A percentile compares a stretch with the other conserved stretches of the same genome.
phyloP scores from a whole-genome alignment of 2,329 filamentous ascomycete species.

The Ceratocystis eucalypticola region DNA sequence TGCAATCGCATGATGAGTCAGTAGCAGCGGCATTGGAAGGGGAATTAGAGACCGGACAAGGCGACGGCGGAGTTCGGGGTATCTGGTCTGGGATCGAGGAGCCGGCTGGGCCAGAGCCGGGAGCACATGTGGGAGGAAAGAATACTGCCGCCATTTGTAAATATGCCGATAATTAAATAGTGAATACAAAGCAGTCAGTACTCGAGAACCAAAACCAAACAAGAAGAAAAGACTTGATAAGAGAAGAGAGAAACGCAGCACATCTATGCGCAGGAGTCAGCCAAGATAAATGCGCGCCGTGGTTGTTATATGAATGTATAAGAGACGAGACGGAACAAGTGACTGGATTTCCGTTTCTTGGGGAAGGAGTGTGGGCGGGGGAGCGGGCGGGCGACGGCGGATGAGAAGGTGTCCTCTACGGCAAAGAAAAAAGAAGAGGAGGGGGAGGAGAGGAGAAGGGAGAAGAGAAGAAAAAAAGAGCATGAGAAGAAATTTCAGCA shows the following conservation, averaged over 20 bases:
- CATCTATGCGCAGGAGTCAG: not conserved
- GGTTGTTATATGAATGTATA: not conserved
- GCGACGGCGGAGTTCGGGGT: not conserved
- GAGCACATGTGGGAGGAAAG: not conserved
- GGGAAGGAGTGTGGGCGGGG: not conserved
- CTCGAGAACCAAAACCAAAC: not conserved
- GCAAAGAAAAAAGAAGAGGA: not conserved
- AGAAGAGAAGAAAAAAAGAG: not conserved
- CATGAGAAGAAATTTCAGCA: not conserved
- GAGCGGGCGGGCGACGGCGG: not conserved
- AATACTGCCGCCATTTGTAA: conserved; percentile 14
- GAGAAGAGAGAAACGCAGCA: not conserved
- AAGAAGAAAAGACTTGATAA: not conserved
- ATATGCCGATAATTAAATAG: conserved; percentile 4
- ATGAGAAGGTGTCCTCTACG: not conserved
- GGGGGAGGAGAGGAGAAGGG: not conserved
- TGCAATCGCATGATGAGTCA: not conserved
- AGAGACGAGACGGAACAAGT: not conserved
- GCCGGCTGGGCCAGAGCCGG: not conserved
- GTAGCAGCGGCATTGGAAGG: not conserved
- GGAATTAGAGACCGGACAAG: not conserved
- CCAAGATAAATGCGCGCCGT: not conserved
- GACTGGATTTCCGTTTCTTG: conserved; percentile 2
- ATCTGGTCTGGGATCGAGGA: not conserved
- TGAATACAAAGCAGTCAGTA: conserved; percentile 2